Conservation (phyloP, 306 rosid species). For the Biancaea sappan region DNA sequence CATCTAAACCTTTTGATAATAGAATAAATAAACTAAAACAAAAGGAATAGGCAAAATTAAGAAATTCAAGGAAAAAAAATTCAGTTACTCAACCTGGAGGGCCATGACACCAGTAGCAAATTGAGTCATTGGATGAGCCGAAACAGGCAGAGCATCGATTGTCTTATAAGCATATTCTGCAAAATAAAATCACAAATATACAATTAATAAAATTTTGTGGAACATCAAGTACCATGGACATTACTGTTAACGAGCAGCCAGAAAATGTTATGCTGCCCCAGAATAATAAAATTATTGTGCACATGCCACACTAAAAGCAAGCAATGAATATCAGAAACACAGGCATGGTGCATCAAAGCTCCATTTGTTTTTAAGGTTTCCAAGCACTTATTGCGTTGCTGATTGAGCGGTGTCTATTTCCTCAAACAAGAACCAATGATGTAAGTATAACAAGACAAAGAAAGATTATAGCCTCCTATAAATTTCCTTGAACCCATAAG, state of each 20-base stretch:
- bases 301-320: constrained; percentile 8
- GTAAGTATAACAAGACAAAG: not conserved
- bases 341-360: constrained; percentile 21
- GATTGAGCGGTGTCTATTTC: not conserved
- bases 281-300: constrained; percentile 1
- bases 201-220: constrained; percentile 2
- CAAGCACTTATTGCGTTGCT: constrained; percentile 5
- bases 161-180: constrained; percentile 85
- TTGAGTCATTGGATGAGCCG: constrained; percentile 96
- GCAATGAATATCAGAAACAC: constrained; percentile 5
- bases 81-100: constrained; percentile 70
- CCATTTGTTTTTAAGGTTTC: constrained; percentile 9
- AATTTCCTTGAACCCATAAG: constrained; percentile 2
- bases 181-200: constrained; percentile 35
- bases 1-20: constrained; percentile 5
- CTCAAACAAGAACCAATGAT: not conserved
- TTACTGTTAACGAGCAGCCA: not conserved
- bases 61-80: constrained; percentile 13
- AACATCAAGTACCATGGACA: constrained; percentile 16
- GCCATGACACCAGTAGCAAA: constrained; percentile 93
- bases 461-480: constrained; percentile 2
- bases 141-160: constrained; percentile 81
- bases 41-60: not conserved
- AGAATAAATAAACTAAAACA: not conserved
- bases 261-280: not conserved